Base-by-base conservation (phyloP, 352 stramenopile genomes). In the Pythium chondricola region DNA sequence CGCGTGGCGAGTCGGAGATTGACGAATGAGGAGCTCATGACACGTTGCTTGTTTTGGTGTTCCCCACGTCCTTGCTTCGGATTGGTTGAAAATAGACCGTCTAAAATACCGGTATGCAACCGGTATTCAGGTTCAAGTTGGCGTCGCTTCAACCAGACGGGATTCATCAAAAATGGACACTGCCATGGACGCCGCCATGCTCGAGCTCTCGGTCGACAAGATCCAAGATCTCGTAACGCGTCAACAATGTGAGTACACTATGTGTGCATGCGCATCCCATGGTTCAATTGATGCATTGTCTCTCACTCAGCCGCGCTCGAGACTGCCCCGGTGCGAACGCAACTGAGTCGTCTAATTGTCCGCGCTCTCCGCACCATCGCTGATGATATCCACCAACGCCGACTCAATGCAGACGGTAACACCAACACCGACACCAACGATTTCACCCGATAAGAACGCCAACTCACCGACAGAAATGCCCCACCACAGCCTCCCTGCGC, bases 161-260 rank as follows among this genome's bases (percentile, higher is more conserved):
- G 43, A 49, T 41, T 22, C 21, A 43, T 9, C 20, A 35, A 24
- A 33, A 41, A 50, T 55, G 16, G 25, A 33, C 18, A 29, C 49
- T 1, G 29, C 49, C 4, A 22, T 54, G 18, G 48, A 64, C 31
- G 47, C 39, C 10, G 21, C 18, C 4, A 37, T 42, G 45, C 56
- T 65, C 20, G n/a, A 17, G 56, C 26, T 46, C 13, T 74, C 61
- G 66, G 63, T 79, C 41, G 61, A 73, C 10, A 70, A 77, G 52
- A 64, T 82, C 35, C 41, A 33, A 13, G 48, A 63, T 8, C 66
- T 63, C 35, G 44, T 77, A 0, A 46, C 63, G 40, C 52, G 33
- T 1, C 56, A 67, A 25, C 45, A 60, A 35, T 18, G 57, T 61
- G 18, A 14, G 17, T 27, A 1, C 13, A 25, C 5, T 43, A 8